Evolutionary conservation across 164 flowering plant species (phyloP), one percentile per base, ranked within the genome.

Genomic region (Cinnamomum micranthum): DNA sequence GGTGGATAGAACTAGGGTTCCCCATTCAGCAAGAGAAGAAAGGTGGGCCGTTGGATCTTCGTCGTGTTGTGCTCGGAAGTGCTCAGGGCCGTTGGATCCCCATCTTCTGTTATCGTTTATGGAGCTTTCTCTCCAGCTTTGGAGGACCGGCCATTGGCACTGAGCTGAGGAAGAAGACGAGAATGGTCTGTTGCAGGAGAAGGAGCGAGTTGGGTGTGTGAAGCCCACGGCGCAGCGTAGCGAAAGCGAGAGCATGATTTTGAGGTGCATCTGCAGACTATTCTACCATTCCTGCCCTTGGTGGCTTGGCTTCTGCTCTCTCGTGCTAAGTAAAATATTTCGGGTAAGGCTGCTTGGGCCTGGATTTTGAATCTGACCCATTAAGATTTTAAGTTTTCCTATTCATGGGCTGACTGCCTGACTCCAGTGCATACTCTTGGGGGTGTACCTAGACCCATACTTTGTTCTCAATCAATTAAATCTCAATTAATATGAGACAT

Each of bases 11-110:
- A 95, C 93, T 50, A 89, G 69, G 73, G 89, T 71, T 17, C 95
- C 99, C 66, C 92, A 85, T 78, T 93, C 97, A 3, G 97, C 87
- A 7, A 95, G 82, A 55, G 97, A 94, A 68, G 93, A 80, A 70
- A 79, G 81, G 59, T 81, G 66, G 2, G 70, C 79, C 58, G 76
- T 66, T 27, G 84, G 71, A 22, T 65, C 68, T 3, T 74, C 76
- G 15, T 63, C 41, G 13, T 71, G 22, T 68, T 50, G 50, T 27
- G 73, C 58, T 22, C 1, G 13, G 66, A 66, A 24, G 55, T 74
- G 84, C 77, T 83, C 74, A 4, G 95, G 97, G 50, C 92, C 95
- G 24, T 71, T 84, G 70, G 86, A 82, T 20, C 96, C 98, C 98
- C 97, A 92, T 2, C 52, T 25, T 19, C 94, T 88, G 77, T 84